Conservation (phyloP, 129 eudicot species). For the Pittosporum tobira region DNA sequence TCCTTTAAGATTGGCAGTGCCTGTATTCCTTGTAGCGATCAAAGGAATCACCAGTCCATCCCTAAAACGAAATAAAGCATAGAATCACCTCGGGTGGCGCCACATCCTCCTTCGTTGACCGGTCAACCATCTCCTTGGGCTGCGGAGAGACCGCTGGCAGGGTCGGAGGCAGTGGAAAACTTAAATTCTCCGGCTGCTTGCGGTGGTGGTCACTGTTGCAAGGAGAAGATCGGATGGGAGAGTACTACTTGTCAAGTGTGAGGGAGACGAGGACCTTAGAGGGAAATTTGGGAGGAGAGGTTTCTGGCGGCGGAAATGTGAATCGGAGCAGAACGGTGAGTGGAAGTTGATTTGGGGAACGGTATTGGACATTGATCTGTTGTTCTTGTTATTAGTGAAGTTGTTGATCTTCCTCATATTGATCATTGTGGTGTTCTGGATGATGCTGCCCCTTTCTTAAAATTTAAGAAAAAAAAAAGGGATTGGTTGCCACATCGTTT, state of each 20-base stretch:
- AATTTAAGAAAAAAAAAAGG: no score
- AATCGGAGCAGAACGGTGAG: constrained; percentile 66
- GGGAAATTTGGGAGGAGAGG: constrained; percentile 19
- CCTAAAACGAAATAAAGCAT: constrained; percentile 69
- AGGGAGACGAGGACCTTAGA: constrained; percentile 31
- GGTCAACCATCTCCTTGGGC: constrained; percentile 23
- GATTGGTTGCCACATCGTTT: no score
- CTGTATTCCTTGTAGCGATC: no score
- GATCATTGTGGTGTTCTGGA: background rate
- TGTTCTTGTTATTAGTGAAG: no score
- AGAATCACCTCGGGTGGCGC: constrained; percentile 35
- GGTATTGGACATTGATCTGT: constrained; percentile 63
- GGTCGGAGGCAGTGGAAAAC: constrained; percentile 13
- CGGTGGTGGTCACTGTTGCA: constrained; percentile 18
- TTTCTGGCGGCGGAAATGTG: constrained; percentile 44
- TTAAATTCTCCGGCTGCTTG: constrained; percentile 21
- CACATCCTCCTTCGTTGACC: constrained; percentile 32
- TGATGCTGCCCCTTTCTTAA: no score
- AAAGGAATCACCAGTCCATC: no score
- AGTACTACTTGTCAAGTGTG: constrained; percentile 36
- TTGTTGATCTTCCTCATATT: constrained; percentile 2
- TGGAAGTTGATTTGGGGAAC: constrained; percentile 51
- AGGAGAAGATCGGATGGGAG: constrained; percentile 49
- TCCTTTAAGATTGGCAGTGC: no score
- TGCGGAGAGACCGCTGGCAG: constrained; percentile 20